phyloP scores from a whole-genome alignment of 1,139 yeast genomes.

The Debaryomyces subglobosus region DNA sequence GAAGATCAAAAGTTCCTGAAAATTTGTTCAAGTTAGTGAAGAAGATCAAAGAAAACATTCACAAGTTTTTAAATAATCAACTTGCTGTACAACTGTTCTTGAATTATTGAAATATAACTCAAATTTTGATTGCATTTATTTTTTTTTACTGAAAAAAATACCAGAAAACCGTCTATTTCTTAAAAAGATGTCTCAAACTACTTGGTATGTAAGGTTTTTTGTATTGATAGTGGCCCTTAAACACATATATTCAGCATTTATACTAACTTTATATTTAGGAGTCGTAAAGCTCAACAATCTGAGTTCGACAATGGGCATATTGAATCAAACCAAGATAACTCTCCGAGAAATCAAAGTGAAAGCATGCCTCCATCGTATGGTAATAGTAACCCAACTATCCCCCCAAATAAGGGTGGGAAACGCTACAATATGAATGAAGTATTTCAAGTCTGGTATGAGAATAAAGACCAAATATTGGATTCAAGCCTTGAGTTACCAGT shows the following conservation, averaged over 20 bases:
- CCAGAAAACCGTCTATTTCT: constrained; percentile 1
- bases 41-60: background rate
- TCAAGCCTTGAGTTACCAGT: constrained; percentile 27
- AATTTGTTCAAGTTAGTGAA: constrained; percentile 4
- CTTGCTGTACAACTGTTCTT: constrained; percentile 7
- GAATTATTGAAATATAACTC: background rate
- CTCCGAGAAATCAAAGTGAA: background rate
- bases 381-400: constrained; percentile 25
- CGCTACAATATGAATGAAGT: constrained; percentile 56
- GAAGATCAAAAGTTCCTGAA: constrained; percentile 6
- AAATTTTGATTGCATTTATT: background rate
- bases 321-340: constrained; percentile 5
- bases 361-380: background rate
- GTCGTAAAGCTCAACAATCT: constrained; percentile 13
- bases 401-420: constrained; percentile 41
- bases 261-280: constrained; percentile 12
- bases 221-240: background rate
- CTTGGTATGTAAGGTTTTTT: constrained; percentile 19
- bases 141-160: background rate
- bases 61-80: background rate
- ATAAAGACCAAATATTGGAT: constrained; percentile 39
- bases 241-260: background rate
- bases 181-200: constrained; percentile 18
- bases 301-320: constrained; percentile 9
- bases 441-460: constrained; percentile 53